Evolutionary conservation across 2,329 filamentous ascomycete genomes (phyloP), one percentile per base, ranked within the genome.

Genomic region (Taxawa tesnikishii): DNA sequence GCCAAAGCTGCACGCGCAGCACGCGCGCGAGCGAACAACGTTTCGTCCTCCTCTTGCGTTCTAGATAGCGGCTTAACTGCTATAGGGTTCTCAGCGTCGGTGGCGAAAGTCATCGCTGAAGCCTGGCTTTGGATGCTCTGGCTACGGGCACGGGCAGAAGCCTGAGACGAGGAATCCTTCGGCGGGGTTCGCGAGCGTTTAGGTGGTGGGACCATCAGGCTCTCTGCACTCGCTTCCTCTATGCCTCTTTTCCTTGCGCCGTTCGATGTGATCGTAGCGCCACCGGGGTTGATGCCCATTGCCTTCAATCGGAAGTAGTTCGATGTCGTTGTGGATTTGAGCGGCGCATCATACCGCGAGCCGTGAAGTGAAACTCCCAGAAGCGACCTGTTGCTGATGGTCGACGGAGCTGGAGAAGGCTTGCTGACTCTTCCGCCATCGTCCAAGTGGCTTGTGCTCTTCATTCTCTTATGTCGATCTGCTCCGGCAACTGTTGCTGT

Each of bases 231-330:
- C 8, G 19, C 8, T n/a, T 23, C 39, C 21, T 44, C 38, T 15
- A 37, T 30, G 5, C 14, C 21, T 10, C 42, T 33, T 34, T 39
- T 43, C 32, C 29, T 43, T 16, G 28, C 36, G 27, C 21, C 40
- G 27, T 36, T 43, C 49, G 7, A 25, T 47, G 51, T 39, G 53
- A 56, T 23, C 19, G 31, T 37, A 38, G 48, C 8, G 49, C 49
- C 36, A 24, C 34, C 33, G n/a, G 54, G 51, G 35, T 63, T 56
- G 28, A 68, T 48, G 6, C 66, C 67, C 42, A 61, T 48, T 2
- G 65, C 63, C 32, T 64, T 63, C 17, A 69, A 51, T 26, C 56
- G 50, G 50, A 70, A 71, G 46, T 66, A 71, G 31, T 63, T 62
- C 0, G 63, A 40, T 15, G 37, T 19, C 8, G 40, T 36, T 29